A percentile compares a stretch with the other conserved stretches of the same genome.
Evolutionary conservation across 306 rosid species (phyloP).

Genomic region (Quillaja saponaria): DNA sequence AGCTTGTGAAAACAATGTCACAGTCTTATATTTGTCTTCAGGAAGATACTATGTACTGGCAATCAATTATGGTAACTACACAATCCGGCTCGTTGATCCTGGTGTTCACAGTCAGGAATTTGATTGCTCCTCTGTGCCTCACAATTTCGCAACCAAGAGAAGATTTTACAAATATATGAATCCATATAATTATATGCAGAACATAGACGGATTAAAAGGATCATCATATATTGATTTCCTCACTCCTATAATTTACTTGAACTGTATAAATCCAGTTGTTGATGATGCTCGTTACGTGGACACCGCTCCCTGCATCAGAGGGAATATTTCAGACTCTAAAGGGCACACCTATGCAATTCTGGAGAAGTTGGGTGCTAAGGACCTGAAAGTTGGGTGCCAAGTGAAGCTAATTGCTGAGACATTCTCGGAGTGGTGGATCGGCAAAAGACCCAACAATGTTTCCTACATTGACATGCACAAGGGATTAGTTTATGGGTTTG

Average conservation of each 20-base stretch:
- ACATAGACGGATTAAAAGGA: too few species aligned
- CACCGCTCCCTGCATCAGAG: neutral
- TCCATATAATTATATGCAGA: too few species aligned
- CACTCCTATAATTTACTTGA: neutral
- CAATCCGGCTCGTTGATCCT: constrained; percentile 29
- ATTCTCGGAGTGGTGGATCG: neutral
- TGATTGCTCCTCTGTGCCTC: constrained; percentile 29
- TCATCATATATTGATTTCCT: too few species aligned
- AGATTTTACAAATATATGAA: too few species aligned
- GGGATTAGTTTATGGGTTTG: constrained; percentile 14
- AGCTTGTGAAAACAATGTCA: constrained; percentile 27
- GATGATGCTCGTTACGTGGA: constrained; percentile 12
- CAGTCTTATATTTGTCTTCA: neutral
- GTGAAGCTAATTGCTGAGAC: neutral
- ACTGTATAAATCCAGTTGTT: neutral
- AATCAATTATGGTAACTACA: constrained; percentile 33
- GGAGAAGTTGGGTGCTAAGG: neutral
- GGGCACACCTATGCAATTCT: neutral
- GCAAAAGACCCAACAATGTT: neutral
- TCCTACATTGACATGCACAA: constrained; percentile 13
- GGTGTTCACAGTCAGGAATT: neutral
- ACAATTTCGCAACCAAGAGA: neutral
- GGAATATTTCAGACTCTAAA: neutral
- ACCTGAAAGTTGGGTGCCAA: constrained; percentile 3
- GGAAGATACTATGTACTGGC: constrained; percentile 27